A percentile compares a stretch with the other conserved stretches of the same genome.
Conservation (phyloP, 1,139 yeast genomes). For the Yamadazyma taylorii region DNA sequence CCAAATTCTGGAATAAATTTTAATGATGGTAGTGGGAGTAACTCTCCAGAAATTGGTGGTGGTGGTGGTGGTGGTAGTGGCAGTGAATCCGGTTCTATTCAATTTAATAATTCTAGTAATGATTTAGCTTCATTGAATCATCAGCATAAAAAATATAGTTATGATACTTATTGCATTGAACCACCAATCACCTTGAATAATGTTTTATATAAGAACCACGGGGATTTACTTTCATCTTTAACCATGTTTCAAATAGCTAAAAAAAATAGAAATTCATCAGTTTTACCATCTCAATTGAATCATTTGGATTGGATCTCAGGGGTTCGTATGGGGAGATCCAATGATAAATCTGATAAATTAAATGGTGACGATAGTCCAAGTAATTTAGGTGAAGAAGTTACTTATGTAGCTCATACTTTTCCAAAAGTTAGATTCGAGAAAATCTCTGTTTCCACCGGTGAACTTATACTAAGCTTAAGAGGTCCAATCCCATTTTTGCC, state of each 20-base stretch:
- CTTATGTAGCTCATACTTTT: constrained; percentile 85
- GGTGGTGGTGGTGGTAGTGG: no score
- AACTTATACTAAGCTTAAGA: constrained; percentile 66
- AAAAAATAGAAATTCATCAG: constrained; percentile 24
- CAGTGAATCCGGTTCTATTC: not conserved
- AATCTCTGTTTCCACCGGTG: constrained; percentile 86
- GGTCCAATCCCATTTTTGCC: constrained; percentile 63
- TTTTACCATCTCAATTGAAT: constrained; percentile 40
- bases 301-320: constrained; percentile 95
- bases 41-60: constrained; percentile 1
- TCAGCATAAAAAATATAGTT: constrained; percentile 20
- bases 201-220: constrained; percentile 29
- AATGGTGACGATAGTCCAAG: constrained; percentile 51
- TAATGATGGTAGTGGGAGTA: constrained; percentile 21
- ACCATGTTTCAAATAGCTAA: constrained; percentile 36
- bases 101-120: not conserved
- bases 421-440: constrained; percentile 85
- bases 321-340: constrained; percentile 71
- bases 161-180: constrained; percentile 39
- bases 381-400: constrained; percentile 87
- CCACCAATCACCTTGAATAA: constrained; percentile 41
- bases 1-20: constrained; percentile 7
- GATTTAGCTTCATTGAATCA: constrained; percentile 1
- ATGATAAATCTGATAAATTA: constrained; percentile 25
- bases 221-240: constrained; percentile 39